Percentiles rank a stretch among this genome's conserved stretches.
These are phyloP conservation scores for Aureobasidium melanogenum DNA, from an alignment of 2,329 filamentous ascomycete species.

Conservation along the genomic window DNA sequence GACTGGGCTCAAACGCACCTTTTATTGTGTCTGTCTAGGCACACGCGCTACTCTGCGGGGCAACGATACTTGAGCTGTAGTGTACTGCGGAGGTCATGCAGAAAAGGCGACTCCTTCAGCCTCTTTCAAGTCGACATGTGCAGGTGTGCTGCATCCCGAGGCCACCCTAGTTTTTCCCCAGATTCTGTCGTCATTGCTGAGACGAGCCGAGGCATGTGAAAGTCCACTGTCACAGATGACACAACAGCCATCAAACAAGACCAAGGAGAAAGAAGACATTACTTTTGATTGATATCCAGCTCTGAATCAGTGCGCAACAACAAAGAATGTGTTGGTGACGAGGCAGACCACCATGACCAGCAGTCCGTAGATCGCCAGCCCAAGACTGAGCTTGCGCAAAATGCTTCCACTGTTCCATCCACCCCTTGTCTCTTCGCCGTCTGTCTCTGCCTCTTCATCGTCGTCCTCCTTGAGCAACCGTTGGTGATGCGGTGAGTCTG, in stretches of 20 bases:
- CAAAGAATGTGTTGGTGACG: conserved; percentile 74
- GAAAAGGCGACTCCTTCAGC: background rate
- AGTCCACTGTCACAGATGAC: too few species aligned
- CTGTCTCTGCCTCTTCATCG: conserved; percentile 56
- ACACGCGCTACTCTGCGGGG: background rate
- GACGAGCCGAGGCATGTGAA: conserved; percentile 1
- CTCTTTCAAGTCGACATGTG: background rate
- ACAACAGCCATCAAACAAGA: background rate
- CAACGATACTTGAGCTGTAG: background rate
- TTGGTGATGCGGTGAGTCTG: conserved; percentile 79
- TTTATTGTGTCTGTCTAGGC: background rate
- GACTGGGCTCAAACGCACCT: background rate
- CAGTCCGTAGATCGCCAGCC: conserved; percentile 71
- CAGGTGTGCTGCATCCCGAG: background rate
- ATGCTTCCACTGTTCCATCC: conserved; percentile 37
- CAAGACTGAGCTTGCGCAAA: conserved; percentile 65
- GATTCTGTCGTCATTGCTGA: background rate
- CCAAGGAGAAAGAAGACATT: background rate
- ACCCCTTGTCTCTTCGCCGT: conserved; percentile 24
- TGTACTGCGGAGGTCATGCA: conserved; percentile 6
- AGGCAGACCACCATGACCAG: conserved; percentile 86
- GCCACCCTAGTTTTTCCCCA: background rate
- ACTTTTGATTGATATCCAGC: background rate
- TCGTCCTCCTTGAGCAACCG: conserved; percentile 85
- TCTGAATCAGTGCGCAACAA: conserved; percentile 48